Evolutionary conservation across 495 filamentous ascomycete species (phyloP).

Genomic region (Hyaloscypha hepaticicola): DNA sequence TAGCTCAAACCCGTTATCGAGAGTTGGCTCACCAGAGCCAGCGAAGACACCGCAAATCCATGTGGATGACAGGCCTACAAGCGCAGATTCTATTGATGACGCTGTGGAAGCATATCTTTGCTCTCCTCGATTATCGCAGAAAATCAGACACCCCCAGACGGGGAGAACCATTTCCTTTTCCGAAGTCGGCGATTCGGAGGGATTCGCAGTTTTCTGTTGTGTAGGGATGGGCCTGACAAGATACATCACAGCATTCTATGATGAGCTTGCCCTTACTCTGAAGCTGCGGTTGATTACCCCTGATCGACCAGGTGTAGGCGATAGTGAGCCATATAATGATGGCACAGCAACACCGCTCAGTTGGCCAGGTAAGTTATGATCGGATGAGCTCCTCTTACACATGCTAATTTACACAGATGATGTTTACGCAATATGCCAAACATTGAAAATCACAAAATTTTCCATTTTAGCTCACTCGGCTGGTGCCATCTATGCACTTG

Average conservation of each 20-base stretch:
- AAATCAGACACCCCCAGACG: conserved; percentile 77
- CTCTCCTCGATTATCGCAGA: conserved; percentile 81
- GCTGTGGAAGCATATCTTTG: conserved; percentile 84
- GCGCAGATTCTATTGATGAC: conserved; percentile 83
- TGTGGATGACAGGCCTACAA: conserved; percentile 63
- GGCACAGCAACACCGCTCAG: conserved; percentile 80
- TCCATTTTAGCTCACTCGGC: conserved; percentile 97
- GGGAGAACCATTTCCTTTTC: conserved; percentile 92
- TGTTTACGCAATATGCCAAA: conserved; percentile 90
- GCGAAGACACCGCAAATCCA: conserved; percentile 26
- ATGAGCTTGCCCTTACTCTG: conserved; percentile 87
- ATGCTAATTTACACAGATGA: conserved; percentile 62
- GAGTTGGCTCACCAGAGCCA: conserved; percentile 30
- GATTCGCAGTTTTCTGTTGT: conserved; percentile 92
- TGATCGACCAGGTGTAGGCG: conserved; percentile 91
- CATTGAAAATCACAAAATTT: conserved; percentile 91
- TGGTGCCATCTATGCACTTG: conserved; percentile 95
- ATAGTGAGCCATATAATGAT: conserved; percentile 80
- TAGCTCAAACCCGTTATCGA: conserved; percentile 33
- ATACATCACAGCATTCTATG: conserved; percentile 96
- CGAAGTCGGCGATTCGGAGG: conserved; percentile 90
- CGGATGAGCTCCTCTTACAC: conserved; percentile 26
- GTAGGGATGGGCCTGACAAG: conserved; percentile 97
- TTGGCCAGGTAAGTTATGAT: conserved; percentile 76
- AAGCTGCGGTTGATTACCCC: conserved; percentile 90